A percentile compares a stretch with the other conserved stretches of the same genome.
phyloP scores from a whole-genome alignment of 2,329 filamentous ascomycete genomes.

The Fusarium annulatum region DNA sequence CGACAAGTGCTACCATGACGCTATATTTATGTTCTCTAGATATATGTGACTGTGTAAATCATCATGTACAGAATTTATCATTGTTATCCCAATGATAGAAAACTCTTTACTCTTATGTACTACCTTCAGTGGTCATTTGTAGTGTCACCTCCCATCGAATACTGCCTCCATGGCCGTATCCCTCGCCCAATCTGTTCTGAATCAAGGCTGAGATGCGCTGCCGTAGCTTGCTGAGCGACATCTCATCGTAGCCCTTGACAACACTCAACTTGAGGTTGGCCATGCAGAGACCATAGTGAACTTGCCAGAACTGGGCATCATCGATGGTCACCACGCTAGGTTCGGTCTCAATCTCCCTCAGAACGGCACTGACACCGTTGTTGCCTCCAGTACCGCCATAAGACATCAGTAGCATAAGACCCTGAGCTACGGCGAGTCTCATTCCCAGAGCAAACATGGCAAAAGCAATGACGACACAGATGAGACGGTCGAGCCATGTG shows the following conservation, averaged over 20 bases:
- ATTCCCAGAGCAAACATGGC: conserved; percentile 90
- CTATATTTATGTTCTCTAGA: neutral
- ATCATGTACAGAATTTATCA: neutral
- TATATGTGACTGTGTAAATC: neutral
- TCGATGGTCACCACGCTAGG: conserved; percentile 81
- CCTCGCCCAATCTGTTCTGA: conserved; percentile 86
- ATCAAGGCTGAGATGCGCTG: conserved; percentile 82
- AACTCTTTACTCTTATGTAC: conserved; percentile 22
- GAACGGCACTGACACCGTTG: conserved; percentile 74
- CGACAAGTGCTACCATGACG: neutral
- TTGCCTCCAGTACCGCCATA: conserved; percentile 63
- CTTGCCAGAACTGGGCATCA: conserved; percentile 97
- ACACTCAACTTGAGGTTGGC: conserved; percentile 89
- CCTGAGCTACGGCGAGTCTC: conserved; percentile 85
- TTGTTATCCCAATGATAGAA: neutral
- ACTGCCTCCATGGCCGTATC: conserved; percentile 81
- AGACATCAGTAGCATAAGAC: conserved; percentile 95
- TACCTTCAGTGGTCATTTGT: conserved; percentile 69
- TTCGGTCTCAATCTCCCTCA: conserved; percentile 86
- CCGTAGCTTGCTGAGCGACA: conserved; percentile 76
- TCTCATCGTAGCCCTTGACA: conserved; percentile 71
- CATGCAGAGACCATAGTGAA: conserved; percentile 96
- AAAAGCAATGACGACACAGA: conserved; percentile 84
- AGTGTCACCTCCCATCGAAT: conserved; percentile 94
- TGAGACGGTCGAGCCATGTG: conserved; percentile 82